A percentile compares a stretch with the other conserved stretches of the same genome.
Evolutionary conservation across 129 eudicot genomes (phyloP).

Genomic region (Tanacetum coccineum): DNA sequence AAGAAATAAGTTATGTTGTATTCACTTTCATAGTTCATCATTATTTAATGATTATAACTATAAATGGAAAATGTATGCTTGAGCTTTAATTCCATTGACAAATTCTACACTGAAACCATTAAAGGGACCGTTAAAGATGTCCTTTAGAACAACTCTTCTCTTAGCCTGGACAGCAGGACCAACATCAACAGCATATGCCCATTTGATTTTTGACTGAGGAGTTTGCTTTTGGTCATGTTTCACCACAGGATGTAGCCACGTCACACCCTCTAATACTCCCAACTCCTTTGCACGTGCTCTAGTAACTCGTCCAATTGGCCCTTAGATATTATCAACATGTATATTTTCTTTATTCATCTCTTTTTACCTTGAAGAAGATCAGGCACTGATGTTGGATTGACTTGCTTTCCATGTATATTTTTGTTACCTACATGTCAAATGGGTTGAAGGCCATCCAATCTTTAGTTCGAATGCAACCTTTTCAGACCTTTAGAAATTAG

Average conservation of each 20-base stretch:
- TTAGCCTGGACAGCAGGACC: too few relatives aligned
- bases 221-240: too few relatives aligned
- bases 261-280: constrained; percentile 49
- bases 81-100: constrained; percentile 31
- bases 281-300: constrained; percentile 42
- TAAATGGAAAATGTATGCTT: constrained; percentile 30
- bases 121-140: constrained; percentile 50
- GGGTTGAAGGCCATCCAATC: too few relatives aligned
- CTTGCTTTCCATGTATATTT: constrained; percentile 31
- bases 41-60: not conserved
- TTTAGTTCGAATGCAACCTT: too few relatives aligned
- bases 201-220: too few relatives aligned
- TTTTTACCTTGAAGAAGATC: constrained; percentile 31
- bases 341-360: constrained; percentile 56
- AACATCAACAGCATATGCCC: too few relatives aligned
- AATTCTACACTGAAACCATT: constrained; percentile 23
- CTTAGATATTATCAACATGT: too few relatives aligned
- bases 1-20: too few relatives aligned
- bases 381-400: constrained; percentile 20
- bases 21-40: not conserved
- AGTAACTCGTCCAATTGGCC: too few relatives aligned
- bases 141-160: too few relatives aligned
- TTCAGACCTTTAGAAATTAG: too few relatives aligned
- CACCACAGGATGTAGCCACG: constrained; percentile 40
- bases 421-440: too few relatives aligned